Percentiles rank a stretch among this genome's conserved stretches.
Conservation (phyloP, 2,329 filamentous ascomycete genomes). For the Cytospora piceicola region DNA sequence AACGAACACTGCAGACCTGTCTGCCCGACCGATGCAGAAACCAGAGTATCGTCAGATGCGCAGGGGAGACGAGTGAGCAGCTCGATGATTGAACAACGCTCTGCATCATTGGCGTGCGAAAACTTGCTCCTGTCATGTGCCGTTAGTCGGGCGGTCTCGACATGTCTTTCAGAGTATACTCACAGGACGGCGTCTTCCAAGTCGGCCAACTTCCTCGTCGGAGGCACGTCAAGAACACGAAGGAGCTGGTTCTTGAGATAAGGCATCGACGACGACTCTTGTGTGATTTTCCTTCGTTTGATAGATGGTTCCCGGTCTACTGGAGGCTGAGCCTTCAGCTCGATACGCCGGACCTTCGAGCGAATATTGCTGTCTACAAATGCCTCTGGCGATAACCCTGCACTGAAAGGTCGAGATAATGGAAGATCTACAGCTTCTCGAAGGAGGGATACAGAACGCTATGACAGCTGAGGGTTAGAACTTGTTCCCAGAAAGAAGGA, state of each 20-base stretch:
- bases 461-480: not conserved
- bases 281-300: conserved; percentile 21
- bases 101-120: conserved; percentile 30
- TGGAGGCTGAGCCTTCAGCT: conserved; percentile 9
- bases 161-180: not conserved
- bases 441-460: conserved; percentile 25
- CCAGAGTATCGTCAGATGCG: conserved; percentile 53
- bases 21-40: conserved; percentile 22
- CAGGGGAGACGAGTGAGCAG: conserved; percentile 62
- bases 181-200: conserved; percentile 24
- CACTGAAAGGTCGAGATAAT: conserved; percentile 7
- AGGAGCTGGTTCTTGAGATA: conserved; percentile 16
- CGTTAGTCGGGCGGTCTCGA: not conserved
- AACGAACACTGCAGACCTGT: conserved; percentile 33
- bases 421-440: conserved; percentile 14
- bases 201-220: conserved; percentile 3
- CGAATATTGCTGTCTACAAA: conserved; percentile 25
- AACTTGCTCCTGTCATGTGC: conserved; percentile 31
- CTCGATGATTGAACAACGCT: conserved; percentile 39
- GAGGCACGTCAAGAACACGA: conserved; percentile 10
- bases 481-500: conserved; percentile 3
- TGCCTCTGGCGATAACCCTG: conserved; percentile 7
- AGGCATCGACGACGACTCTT: conserved; percentile 5
- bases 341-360: conserved; percentile 10
- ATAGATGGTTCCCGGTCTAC: conserved; percentile 3